Evolutionary conservation across 805 yeast genomes (phyloP), one percentile per base, ranked within the genome.

Genomic region (Yamadazyma akitaensis): DNA sequence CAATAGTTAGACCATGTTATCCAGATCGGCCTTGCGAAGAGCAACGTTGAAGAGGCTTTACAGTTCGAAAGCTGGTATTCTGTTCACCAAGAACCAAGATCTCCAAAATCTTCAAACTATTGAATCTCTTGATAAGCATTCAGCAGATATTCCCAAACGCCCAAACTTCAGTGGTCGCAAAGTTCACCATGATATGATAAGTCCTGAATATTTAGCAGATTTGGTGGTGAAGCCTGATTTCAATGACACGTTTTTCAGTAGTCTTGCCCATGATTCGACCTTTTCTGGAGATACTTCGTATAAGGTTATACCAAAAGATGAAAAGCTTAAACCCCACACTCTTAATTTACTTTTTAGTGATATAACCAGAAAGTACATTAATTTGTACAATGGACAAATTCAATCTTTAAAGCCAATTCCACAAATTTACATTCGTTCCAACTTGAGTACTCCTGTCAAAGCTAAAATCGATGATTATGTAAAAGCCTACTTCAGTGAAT

Each of bases 191-290:
- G 64, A 68, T 28, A 65, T 72, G 37, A 50, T 59, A 13, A 58
- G 60, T 35, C 76, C 76, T 0, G 62, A 64, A 24, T 58, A 59
- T 37, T 57, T 65, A 2, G 61, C 66, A n/a, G 75, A 70, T 46
- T 45, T 68, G 13, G 50, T 67, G n/a, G 54, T 64, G 5, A 56
- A 53, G 10, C 65, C 69, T 0, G 49, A 49, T 6, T 51, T 56
- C 31, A 65, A 60, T 38, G 75, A 71, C 47, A 47, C 60, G 13
- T 46, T 69, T 43, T 54, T 61, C 16, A 56, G 73, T 0, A 47
- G 63, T 2, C 57, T 71, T 35, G 57, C 71, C 6, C 49, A 53
- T 25, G 52, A 62, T 16, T 61, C 63, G 5, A 58, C 65, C 6
- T 46, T 69, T 8, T 52, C 56, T 38, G 74, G 72, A 5, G 62